Evolutionary conservation across 352 stramenopile genomes (phyloP), one percentile per base, ranked within the genome.

Genomic region (Phytophthora quininea): DNA sequence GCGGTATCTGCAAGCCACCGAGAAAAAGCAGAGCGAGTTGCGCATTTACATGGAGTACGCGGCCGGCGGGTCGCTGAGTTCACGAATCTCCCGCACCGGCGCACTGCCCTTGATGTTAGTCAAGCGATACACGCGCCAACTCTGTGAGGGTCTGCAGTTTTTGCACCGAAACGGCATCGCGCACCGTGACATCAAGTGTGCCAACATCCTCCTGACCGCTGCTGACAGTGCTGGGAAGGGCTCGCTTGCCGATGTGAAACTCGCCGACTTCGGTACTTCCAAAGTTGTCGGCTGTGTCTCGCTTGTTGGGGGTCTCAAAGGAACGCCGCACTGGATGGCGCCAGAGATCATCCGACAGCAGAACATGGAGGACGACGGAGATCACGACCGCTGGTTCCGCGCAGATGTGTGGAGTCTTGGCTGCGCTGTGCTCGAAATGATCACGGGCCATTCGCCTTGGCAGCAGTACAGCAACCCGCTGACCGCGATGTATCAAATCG

Each of bases 381-480:
- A 65, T 24, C 51, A 85, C 32, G 82, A 90, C 46, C 77, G 83
- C 19, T 97, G 92, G 92, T 89, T 94, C 58, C 84, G 89, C 52
- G 93, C 93, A 12, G 95, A 98, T 45, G 84, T 98, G 9, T 98
- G 95, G 95, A 97, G 89, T 67, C 69, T 98, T 4, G 95, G 95
- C 6, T 98, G 94, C 67, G 90, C 91, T 1, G 69, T 97, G 12
- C 77, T 98, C 37, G 94, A 98, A 73, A 98, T 98, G 94, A 69
- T 98, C 42, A 98, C 93, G 14, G 93, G 89, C 12, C 70, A 90
- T 30, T 82, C 87, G n/a, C 95, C 93, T 5, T 98, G 89, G 86
- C 75, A 88, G 50, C 71, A 98, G 61, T 96, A 91, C 58, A 90
- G 81, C 58, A 97, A 97, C 59, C 88, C 91, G 11, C 73, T 97